Conservation (phyloP, 495 filamentous ascomycete genomes). For the Aspergillus ellipticus region DNA sequence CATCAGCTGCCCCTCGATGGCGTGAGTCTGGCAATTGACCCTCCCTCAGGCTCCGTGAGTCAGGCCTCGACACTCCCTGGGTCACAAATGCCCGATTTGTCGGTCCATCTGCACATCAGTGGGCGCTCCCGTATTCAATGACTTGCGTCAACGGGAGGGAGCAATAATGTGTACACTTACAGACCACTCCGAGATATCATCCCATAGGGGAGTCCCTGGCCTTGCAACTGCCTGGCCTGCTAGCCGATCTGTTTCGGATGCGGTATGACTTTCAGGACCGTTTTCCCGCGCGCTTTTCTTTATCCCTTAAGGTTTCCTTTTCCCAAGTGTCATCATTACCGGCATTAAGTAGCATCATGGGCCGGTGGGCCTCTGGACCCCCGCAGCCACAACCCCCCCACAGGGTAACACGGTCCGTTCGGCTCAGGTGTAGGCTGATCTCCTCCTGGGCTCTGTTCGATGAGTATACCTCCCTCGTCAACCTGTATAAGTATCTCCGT, state of each 20-base stretch:
- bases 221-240: background rate
- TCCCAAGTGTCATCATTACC: background rate
- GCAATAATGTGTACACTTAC: background rate
- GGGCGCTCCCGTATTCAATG: background rate
- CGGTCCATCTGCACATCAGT: background rate
- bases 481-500: background rate
- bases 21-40: constrained; percentile 1
- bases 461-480: background rate
- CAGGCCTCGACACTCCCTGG: background rate
- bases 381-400: constrained; percentile 3
- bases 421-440: constrained; percentile 4
- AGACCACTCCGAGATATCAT: too few relatives aligned
- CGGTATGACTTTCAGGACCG: background rate
- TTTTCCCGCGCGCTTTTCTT: constrained; percentile 4
- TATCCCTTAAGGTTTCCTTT: background rate
- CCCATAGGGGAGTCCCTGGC: background rate
- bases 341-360: background rate
- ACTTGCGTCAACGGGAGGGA: background rate
- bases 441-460: background rate
- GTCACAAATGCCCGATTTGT: background rate
- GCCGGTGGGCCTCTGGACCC: background rate
- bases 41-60: background rate
- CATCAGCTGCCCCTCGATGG: constrained; percentile 6
- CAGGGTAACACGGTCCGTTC: constrained; percentile 8
- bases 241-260: background rate